phyloP scores from a whole-genome alignment of 805 yeast species.

The Nakazawaea ambrosiae region DNA sequence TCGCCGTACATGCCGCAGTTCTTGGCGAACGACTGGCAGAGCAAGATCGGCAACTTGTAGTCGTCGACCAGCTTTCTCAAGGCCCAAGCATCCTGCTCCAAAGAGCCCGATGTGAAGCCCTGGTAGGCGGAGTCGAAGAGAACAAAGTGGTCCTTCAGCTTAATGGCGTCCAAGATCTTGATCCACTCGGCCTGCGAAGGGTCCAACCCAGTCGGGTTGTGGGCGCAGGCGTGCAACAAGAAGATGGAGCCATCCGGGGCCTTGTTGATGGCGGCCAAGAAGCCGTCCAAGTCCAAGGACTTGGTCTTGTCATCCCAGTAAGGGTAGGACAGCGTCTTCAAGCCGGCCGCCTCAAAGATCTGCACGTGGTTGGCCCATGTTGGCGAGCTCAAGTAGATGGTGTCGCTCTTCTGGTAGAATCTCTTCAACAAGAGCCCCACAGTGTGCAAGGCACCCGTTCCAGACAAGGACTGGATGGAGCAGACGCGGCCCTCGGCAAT shows the following conservation, averaged over 20 bases:
- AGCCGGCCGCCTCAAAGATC: slow-evolving; percentile 67
- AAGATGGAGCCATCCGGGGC: slow-evolving; percentile 78
- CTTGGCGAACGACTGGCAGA: slow-evolving; percentile 95
- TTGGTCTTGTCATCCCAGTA: slow-evolving; percentile 78
- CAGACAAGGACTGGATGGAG: slow-evolving; percentile 73
- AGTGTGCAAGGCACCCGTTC: slow-evolving; percentile 88
- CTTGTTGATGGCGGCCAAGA: slow-evolving; percentile 48
- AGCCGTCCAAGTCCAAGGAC: slow-evolving; percentile 65
- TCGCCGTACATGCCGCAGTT: slow-evolving; percentile 97
- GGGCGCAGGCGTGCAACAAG: slow-evolving; percentile 92
- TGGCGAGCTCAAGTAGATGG: slow-evolving; percentile 73
- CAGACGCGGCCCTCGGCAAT: slow-evolving; percentile 41
- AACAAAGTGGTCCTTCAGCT: slow-evolving; percentile 61
- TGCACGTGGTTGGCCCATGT: slow-evolving; percentile 98
- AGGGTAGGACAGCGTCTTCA: slow-evolving; percentile 64
- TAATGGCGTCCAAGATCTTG: slow-evolving; percentile 54
- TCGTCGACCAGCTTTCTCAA: slow-evolving; percentile 54
- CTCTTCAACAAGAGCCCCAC: slow-evolving; percentile 66
- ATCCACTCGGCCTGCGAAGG: slow-evolving; percentile 83
- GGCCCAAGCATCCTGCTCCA: slow-evolving; percentile 80
- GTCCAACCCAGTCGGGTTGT: slow-evolving; percentile 96
- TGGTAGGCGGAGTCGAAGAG: slow-evolving; percentile 94
- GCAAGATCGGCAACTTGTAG: slow-evolving; percentile 49
- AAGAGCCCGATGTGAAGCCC: slow-evolving; percentile 90
- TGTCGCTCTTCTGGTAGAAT: slow-evolving; percentile 31